Conservation (phyloP, 2,329 filamentous ascomycete genomes). For the Chalaropsis ovoidea region DNA sequence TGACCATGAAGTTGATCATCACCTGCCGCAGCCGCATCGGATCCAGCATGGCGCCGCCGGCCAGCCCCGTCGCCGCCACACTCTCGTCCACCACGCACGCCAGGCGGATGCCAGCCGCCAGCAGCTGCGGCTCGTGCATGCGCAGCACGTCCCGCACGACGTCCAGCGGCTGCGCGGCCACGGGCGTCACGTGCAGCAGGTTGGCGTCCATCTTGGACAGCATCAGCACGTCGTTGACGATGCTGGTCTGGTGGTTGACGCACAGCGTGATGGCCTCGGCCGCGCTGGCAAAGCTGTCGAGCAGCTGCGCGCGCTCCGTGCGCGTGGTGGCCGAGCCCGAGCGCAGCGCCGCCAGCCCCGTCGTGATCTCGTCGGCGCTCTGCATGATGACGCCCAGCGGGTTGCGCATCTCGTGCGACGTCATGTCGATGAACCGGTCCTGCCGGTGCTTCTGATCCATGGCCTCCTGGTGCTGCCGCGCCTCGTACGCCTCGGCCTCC, state of each 20-base stretch:
- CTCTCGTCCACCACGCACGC: slow-evolving; percentile 58
- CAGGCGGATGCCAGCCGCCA: slow-evolving; percentile 61
- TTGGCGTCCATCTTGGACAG: slow-evolving; percentile 62
- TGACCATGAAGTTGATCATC: slow-evolving; percentile 64
- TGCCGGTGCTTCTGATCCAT: slow-evolving; percentile 66
- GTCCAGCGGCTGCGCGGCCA: slow-evolving; percentile 57
- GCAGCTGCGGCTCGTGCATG: slow-evolving; percentile 69
- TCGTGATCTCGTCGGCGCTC: slow-evolving; percentile 61
- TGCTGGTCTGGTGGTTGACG: slow-evolving; percentile 66
- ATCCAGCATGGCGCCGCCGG: slow-evolving; percentile 55
- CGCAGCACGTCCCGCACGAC: slow-evolving; percentile 60
- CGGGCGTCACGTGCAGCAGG: slow-evolving; percentile 58
- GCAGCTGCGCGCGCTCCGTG: slow-evolving; percentile 37
- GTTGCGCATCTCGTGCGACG: slow-evolving; percentile 67
- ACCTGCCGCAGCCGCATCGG: slow-evolving; percentile 65
- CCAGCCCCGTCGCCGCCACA: slow-evolving; percentile 52
- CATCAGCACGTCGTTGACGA: slow-evolving; percentile 58
- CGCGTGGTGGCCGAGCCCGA: slow-evolving; percentile 33
- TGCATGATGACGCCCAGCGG: slow-evolving; percentile 65
- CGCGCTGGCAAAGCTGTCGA: slow-evolving; percentile 56
- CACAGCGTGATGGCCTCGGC: slow-evolving; percentile 75
- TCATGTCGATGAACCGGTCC: slow-evolving; percentile 65
- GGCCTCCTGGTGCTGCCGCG: slow-evolving; percentile 65
- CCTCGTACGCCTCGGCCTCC: slow-evolving; percentile 71
- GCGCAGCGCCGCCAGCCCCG: slow-evolving; percentile 40